These are phyloP conservation scores for Cornus florida DNA, from an alignment of 148 eudicot species.

Conservation along the genomic window DNA sequence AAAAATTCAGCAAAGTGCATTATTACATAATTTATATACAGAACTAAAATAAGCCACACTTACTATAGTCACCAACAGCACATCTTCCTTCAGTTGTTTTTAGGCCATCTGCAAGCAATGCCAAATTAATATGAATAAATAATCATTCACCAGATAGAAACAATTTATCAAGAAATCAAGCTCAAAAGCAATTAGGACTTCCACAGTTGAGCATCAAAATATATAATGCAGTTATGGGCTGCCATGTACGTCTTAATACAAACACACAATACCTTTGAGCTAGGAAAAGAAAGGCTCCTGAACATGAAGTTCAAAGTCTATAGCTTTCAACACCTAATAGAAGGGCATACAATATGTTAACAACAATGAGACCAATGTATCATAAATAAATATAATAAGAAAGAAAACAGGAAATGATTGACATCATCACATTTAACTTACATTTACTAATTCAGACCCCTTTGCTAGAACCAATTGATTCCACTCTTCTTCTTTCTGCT, in stretches of 20 bases:
- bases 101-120: conserved; percentile 50
- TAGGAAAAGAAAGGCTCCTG: conserved; percentile 89
- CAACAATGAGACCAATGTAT: background rate
- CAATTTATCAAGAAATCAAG: background rate
- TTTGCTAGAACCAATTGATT: conserved; percentile 41
- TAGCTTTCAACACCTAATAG: conserved; percentile 51
- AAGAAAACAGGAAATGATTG: background rate
- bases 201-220: too few relatives aligned
- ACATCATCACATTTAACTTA: conserved; percentile 25
- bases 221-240: background rate
- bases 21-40: too few relatives aligned
- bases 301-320: conserved; percentile 72
- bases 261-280: conserved; percentile 54
- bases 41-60: conserved; percentile 31
- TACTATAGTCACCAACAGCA: conserved; percentile 76
- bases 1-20: background rate
- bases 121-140: conserved; percentile 4
- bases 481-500: conserved; percentile 53
- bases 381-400: background rate
- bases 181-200: background rate
- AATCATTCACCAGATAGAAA: background rate
- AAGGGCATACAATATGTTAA: background rate
- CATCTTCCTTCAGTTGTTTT: conserved; percentile 94
- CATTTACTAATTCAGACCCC: conserved; percentile 58
- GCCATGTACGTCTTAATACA: background rate